Evolutionary conservation across 352 stramenopile species (phyloP).

Genomic region (Phytophthora vignae): DNA sequence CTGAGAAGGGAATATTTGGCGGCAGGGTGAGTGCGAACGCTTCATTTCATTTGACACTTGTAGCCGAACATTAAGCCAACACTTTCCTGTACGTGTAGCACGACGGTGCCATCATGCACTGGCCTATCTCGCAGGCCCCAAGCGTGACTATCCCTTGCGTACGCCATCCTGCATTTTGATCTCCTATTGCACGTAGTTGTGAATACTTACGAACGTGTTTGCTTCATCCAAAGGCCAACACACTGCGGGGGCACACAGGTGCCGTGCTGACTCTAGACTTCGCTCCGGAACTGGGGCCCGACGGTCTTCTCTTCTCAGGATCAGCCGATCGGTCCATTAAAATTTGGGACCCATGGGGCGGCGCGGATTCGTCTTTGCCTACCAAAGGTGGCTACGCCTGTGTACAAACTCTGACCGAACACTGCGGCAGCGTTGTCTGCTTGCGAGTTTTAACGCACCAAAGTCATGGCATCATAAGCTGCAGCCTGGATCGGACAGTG

Average conservation of each 20-base stretch:
- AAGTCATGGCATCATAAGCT: slow-evolving; percentile 67
- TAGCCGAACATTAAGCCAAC: not conserved
- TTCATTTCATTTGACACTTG: not conserved
- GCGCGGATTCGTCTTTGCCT: slow-evolving; percentile 49
- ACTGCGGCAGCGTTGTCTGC: slow-evolving; percentile 61
- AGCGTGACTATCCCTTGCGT: slow-evolving; percentile 60
- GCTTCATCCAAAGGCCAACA: slow-evolving; percentile 41
- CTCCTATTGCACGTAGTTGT: not conserved
- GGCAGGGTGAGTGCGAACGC: slow-evolving; percentile 48
- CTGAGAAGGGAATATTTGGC: slow-evolving; percentile 61
- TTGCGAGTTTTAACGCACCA: slow-evolving; percentile 57
- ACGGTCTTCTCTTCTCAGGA: slow-evolving; percentile 70
- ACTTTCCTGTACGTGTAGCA: slow-evolving; percentile 41
- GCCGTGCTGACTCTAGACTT: slow-evolving; percentile 65
- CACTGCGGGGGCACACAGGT: slow-evolving; percentile 60
- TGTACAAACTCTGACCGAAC: slow-evolving; percentile 71
- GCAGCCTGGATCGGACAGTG: slow-evolving; percentile 73
- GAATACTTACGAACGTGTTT: slow-evolving; percentile 1
- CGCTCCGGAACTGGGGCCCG: slow-evolving; percentile 43
- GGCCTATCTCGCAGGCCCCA: slow-evolving; percentile 53
- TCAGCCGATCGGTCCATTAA: slow-evolving; percentile 76
- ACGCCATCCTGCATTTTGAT: slow-evolving; percentile 10
- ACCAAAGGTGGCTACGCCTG: slow-evolving; percentile 37
- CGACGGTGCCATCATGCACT: slow-evolving; percentile 69
- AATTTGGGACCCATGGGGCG: slow-evolving; percentile 75